Base-by-base conservation (phyloP, 768 basidiomycete genomes). In the Podaxis pistillaris region DNA sequence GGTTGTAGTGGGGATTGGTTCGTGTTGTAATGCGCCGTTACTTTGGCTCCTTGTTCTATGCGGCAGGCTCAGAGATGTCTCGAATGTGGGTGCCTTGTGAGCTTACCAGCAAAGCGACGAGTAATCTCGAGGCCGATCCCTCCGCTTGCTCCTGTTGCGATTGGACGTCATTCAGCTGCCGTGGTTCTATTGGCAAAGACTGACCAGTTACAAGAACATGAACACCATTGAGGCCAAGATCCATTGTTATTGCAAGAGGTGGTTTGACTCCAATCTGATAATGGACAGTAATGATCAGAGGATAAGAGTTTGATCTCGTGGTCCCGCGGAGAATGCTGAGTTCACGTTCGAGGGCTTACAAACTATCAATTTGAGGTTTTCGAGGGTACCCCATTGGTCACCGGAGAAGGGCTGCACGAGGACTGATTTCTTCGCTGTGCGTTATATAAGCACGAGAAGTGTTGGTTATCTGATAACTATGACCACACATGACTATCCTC, bases 191-290 rank as follows among this genome's bases (percentile, higher is more conserved):
- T 12, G 19, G 40, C n/a, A n/a, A 54, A 55, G 2, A 52, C 71
- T 46, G 51, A 87, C 89, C 89, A 63, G 89, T 90, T 30, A 90
- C 79, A 17, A 91, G 78, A 41, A 89, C 87, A 70, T 90, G 89
- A 7, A 88, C 83, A 60, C 73, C 78, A 57, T 81, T 71, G 55
- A 91, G 75, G 22, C 78, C 82, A 4, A 91, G 74, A 70, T 91
- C 87, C 75, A 81, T 79, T 22, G 30, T 56, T 36, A 28, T 15
- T 24, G 49, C 41, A 44, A 15, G 41, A 19, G 15, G 19, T 6
- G 17, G 41, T 41, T 41, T 3, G 17, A 6, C 40, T 5, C 41
- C n/a, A 17, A 33, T 9, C 33, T 9, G 33, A 33, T 33, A 9
- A 33, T 33, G 8, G 8, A 30, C 2, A 7, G 33, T 7, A 33